Evolutionary conservation across 2,329 filamentous ascomycete species (phyloP).

Genomic region (Talaromyces sp.): DNA sequence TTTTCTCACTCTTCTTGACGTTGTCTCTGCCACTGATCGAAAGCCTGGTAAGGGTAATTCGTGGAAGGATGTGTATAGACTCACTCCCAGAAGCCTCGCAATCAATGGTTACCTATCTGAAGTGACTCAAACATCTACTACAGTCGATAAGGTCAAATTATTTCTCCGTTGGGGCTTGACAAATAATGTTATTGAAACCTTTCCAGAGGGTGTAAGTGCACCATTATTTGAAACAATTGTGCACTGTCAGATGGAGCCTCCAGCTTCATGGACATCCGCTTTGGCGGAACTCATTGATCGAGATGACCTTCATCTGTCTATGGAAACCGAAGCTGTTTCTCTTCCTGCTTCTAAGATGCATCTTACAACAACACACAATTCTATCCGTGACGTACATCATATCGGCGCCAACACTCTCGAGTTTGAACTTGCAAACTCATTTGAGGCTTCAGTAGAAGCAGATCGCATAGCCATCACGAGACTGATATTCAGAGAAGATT

Average conservation of each 20-base stretch:
- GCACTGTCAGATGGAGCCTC: conserved; percentile 77
- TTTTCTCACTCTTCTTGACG: conserved; percentile 47
- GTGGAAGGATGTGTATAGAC: conserved; percentile 31
- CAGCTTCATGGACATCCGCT: conserved; percentile 65
- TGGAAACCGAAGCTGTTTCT: conserved; percentile 43
- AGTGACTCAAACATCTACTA: conserved; percentile 44
- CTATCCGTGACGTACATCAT: conserved; percentile 68
- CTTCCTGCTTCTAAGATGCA: conserved; percentile 27
- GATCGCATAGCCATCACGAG: conserved; percentile 78
- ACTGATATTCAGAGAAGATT: conserved; percentile 85
- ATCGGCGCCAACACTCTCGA: conserved; percentile 56
- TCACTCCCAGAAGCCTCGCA: conserved; percentile 62
- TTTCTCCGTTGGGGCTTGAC: conserved; percentile 65
- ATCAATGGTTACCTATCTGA: conserved; percentile 62
- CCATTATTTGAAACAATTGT: conserved; percentile 78
- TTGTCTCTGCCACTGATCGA: conserved; percentile 32
- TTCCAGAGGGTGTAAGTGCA: conserved; percentile 77
- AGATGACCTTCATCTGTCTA: conserved; percentile 68
- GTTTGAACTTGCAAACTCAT: conserved; percentile 48
- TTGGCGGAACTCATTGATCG: conserved; percentile 72
- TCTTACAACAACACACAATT: conserved; percentile 54
- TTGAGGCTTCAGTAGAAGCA: conserved; percentile 74
- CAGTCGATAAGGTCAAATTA: conserved; percentile 63
- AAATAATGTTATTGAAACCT: conserved; percentile 63
- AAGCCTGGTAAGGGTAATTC: conserved; percentile 23